Evolutionary conservation across 495 filamentous ascomycete species (phyloP), one percentile per base, ranked within the genome.

Genomic region (Xylaria curta): DNA sequence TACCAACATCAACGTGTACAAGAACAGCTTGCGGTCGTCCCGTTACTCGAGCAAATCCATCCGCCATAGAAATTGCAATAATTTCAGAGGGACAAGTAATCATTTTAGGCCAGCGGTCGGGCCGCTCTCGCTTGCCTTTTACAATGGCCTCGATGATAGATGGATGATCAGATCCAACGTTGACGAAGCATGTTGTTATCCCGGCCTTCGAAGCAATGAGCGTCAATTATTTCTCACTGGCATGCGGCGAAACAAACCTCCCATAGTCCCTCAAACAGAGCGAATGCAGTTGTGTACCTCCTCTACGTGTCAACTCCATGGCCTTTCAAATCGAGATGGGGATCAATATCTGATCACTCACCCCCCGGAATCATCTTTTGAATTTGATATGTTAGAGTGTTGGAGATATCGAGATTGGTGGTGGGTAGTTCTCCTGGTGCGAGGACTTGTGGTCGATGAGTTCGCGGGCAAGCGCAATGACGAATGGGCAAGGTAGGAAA

Each of bases 1-100:
- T 94, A 38, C 92, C 92, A 33, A 94, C 92, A 78, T 94, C 92
- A 66, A 94, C 92, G 74, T 94, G 92, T 3, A 94, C 90, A 61
- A 94, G 90, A 19, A 94, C 92, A 64, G 88, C 90, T 79, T 94
- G 92, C 0, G 91, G 90, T 56, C 89, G 85, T 47, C 87, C 87
- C 19, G 92, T 92, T 9, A 91, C 81, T 69, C 92, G 91, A 36
- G 92, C 92, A 75, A 92, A 93, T 44, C 91, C 92, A 75, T 94
- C 92, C 4, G 92, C 92, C 88, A 92, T 92, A 31, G 92, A 93
- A n/a, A 94, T 86, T 47, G 92, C 92, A 3, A 66, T 72, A 74
- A 88, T 83, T 73, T 93, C 91, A 73, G 92, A 92, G 24, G 91
- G 91, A 77, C 91, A 93, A 44, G 92, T 94, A 70, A 94, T 89